Evolutionary conservation across 495 filamentous ascomycete genomes (phyloP).

Genomic region (Jackrogersella minutella): DNA sequence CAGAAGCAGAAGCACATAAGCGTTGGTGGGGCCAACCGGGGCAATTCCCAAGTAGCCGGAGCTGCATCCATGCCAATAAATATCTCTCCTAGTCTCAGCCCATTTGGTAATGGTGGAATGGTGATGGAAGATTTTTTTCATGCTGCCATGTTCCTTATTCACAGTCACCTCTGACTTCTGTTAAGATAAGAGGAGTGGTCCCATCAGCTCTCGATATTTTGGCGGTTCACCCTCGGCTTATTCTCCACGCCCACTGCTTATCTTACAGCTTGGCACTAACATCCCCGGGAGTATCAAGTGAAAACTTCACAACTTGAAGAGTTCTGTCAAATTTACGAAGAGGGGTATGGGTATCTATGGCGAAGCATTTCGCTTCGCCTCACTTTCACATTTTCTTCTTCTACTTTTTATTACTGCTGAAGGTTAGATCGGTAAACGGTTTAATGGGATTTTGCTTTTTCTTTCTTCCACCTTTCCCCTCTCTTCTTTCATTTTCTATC

Average conservation of each 20-base stretch:
- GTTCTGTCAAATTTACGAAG: conserved; percentile 7
- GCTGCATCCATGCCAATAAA: conserved; percentile 16
- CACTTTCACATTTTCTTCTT: conserved; percentile 16
- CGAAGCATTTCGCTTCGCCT: conserved; percentile 28
- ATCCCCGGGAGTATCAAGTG: conserved; percentile 4
- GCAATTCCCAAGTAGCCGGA: conserved; percentile 33
- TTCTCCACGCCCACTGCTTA: conserved; percentile 4
- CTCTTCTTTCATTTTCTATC: neutral
- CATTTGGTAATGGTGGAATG: neutral
- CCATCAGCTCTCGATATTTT: conserved; percentile 9
- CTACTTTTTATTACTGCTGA: neutral
- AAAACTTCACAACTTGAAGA: neutral
- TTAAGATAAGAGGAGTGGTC: conserved; percentile 31
- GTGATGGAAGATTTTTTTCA: conserved; percentile 11
- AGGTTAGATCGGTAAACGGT: neutral
- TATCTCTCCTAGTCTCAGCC: conserved; percentile 10
- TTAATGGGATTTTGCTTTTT: neutral
- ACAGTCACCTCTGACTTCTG: conserved; percentile 16
- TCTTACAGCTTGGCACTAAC: conserved; percentile 20
- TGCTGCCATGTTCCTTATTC: neutral
- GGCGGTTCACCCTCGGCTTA: conserved; percentile 1
- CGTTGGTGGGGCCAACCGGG: conserved; percentile 28
- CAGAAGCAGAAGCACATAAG: neutral
- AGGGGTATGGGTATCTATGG: conserved; percentile 6
- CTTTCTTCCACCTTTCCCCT: neutral